Base-by-base conservation (phyloP, 164 flowering plant genomes). In the Magnolia changhungtana region DNA sequence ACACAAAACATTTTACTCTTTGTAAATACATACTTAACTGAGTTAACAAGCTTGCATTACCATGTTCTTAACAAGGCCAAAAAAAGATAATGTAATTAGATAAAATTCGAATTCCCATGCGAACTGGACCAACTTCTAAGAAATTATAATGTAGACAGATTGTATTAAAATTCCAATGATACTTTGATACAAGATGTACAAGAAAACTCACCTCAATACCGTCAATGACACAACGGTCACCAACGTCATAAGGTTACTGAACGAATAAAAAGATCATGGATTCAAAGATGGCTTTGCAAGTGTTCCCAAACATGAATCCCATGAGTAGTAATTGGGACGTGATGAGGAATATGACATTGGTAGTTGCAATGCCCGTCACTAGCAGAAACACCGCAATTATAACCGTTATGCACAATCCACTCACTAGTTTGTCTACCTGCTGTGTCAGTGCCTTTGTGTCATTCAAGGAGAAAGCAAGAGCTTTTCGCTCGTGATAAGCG, bases 221-320 rank as follows among this genome's bases (percentile, higher is more conserved):
- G 52, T 90, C 93, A 6, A 90, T 73, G 16, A 82, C 87, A 50
- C 89, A 87, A 1, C 93, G 89, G 77, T 90, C 91, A 18, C 93
- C 93, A 11, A 87, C 83, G 71, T 89, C 92, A 50, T 85, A 89
- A 8, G 90, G 92, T 69, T 89, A 90, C 88, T 88, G 82, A n/a
- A 88, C 86, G 58, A 88, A 89, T 58, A 89, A 85, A 49, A 89
- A 89, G 49, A 89, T 80, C 79, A 89, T 87, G 74, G 89, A 77
- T 69, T 89, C 92, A 21, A 89, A 88, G 50, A 87, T 72, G 18
- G 84, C 84, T 74, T 85, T 89, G 85, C 86, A 82, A 1, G 83
- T 87, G 82, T 86, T 87, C 71, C 78, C 79, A 66, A 90, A 88
- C 77, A 86, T 81, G 80, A 86, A 86, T 0, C 81, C 89, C 8